Percentiles rank a stretch among this genome's conserved stretches.
Conservation (phyloP, 805 yeast genomes). For the Yarrowia sp. region DNA sequence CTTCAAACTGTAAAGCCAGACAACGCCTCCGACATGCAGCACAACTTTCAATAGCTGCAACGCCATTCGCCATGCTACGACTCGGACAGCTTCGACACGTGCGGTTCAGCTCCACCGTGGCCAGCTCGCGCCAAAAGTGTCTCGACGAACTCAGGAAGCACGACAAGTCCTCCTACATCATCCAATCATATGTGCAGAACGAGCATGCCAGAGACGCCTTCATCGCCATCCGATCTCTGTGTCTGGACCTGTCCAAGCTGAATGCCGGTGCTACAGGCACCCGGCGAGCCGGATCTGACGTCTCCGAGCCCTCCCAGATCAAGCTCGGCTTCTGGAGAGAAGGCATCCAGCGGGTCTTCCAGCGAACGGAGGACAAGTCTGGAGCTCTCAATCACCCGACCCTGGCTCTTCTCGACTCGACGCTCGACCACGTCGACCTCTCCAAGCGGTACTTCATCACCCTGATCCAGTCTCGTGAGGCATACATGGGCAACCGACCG, state of each 20-base stretch:
- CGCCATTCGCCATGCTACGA: neutral
- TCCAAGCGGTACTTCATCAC: slow-evolving; percentile 57
- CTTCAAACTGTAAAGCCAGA: too few relatives aligned
- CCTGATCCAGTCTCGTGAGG: slow-evolving; percentile 57
- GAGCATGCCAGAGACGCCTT: slow-evolving; percentile 59
- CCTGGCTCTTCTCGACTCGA: slow-evolving; percentile 57
- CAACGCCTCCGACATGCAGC: too few relatives aligned
- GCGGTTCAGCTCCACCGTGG: neutral
- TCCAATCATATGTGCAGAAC: slow-evolving; percentile 65
- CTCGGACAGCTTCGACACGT: neutral
- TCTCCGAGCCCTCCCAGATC: slow-evolving; percentile 40
- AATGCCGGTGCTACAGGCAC: slow-evolving; percentile 48
- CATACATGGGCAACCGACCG: slow-evolving; percentile 49
- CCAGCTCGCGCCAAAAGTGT: slow-evolving; percentile 44
- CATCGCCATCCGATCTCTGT: slow-evolving; percentile 63
- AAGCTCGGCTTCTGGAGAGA: slow-evolving; percentile 77
- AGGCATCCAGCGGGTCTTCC: slow-evolving; percentile 49
- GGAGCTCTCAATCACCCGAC: slow-evolving; percentile 43
- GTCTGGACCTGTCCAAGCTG: slow-evolving; percentile 51
- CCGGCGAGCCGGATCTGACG: slow-evolving; percentile 34
- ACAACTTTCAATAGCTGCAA: too few relatives aligned
- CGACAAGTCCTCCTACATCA: slow-evolving; percentile 63
- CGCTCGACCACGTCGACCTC: slow-evolving; percentile 48
- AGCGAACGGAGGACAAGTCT: slow-evolving; percentile 29
- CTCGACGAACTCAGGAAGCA: slow-evolving; percentile 43